Percentiles rank a stretch among this genome's conserved stretches.
phyloP scores from a whole-genome alignment of 495 filamentous ascomycete species.

The Aspergillus sclerotiicarbonarius region DNA sequence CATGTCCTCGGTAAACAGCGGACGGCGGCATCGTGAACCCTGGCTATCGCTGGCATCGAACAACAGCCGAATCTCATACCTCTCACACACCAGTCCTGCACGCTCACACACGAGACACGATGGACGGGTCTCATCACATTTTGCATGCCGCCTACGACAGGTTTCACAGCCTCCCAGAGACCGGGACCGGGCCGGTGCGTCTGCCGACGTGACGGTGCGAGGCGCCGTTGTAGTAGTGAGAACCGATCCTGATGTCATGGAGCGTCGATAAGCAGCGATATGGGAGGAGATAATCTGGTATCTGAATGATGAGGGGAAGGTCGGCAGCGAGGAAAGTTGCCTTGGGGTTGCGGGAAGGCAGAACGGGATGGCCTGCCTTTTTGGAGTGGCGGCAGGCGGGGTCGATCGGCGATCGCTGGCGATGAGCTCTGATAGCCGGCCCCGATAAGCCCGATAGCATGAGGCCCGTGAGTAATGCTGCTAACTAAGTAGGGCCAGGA shows the following conservation, averaged over 20 bases:
- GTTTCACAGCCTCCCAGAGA: constrained; percentile 14
- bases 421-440: not conserved
- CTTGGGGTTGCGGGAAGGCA: not conserved
- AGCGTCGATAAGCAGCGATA: not conserved
- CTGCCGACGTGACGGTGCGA: not conserved
- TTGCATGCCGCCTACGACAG: constrained; percentile 26
- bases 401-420: not conserved
- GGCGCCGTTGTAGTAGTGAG: not conserved
- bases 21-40: constrained; percentile 26
- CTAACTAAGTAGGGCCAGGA: not conserved
- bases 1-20: constrained; percentile 24
- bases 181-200: not conserved
- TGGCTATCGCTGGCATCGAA: constrained; percentile 21
- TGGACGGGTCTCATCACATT: constrained; percentile 29
- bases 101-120: constrained; percentile 24
- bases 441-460: not conserved
- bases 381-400: not conserved
- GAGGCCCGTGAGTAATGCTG: too few relatives aligned
- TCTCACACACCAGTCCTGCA: constrained; percentile 14
- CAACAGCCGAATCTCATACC: constrained; percentile 27
- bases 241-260: not conserved
- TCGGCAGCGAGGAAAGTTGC: not conserved
- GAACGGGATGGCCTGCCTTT: constrained; percentile 1
- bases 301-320: not conserved
- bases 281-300: not conserved